Percentiles rank a stretch among this genome's conserved stretches.
These are phyloP conservation scores for Periglandula ipomoeae DNA, from an alignment of 2,329 filamentous ascomycete species.

Conservation along the genomic window DNA sequence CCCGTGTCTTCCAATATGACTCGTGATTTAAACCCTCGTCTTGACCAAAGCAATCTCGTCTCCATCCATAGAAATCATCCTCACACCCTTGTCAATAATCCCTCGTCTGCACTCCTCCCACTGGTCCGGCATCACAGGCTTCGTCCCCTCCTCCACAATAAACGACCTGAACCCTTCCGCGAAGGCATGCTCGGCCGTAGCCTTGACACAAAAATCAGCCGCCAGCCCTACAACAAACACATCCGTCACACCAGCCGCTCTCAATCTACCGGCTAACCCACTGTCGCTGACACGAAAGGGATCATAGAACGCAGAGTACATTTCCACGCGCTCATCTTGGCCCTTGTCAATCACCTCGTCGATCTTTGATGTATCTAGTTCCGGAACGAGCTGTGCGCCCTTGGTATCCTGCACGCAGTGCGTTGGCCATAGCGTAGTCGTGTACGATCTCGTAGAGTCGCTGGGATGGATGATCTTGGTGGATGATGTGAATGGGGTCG, in stretches of 20 bases:
- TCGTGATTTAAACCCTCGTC: background rate
- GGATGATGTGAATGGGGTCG: constrained; percentile 57
- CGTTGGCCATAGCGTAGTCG: constrained; percentile 72
- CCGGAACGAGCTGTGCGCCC: constrained; percentile 65
- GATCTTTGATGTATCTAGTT: constrained; percentile 53
- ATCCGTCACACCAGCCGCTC: constrained; percentile 53
- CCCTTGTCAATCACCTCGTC: constrained; percentile 72
- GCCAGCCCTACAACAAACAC: constrained; percentile 83
- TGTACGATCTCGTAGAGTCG: constrained; percentile 53
- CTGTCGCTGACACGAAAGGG: constrained; percentile 60
- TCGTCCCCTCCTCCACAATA: constrained; percentile 71
- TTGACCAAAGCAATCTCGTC: constrained; percentile 16
- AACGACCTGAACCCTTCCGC: constrained; percentile 68
- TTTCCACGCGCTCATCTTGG: constrained; percentile 63
- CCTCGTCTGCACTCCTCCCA: constrained; percentile 49
- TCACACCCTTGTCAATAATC: constrained; percentile 50
- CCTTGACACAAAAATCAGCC: constrained; percentile 80
- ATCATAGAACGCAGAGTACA: constrained; percentile 89
- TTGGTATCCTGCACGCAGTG: constrained; percentile 74
- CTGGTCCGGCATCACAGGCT: constrained; percentile 53
- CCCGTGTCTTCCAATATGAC: background rate
- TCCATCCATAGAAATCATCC: constrained; percentile 39
- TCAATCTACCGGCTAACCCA: constrained; percentile 52
- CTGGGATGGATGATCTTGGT: constrained; percentile 58
- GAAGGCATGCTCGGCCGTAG: constrained; percentile 68